These are phyloP conservation scores for Naumovozyma baii DNA, from an alignment of 805 yeast species.

Conservation along the genomic window DNA sequence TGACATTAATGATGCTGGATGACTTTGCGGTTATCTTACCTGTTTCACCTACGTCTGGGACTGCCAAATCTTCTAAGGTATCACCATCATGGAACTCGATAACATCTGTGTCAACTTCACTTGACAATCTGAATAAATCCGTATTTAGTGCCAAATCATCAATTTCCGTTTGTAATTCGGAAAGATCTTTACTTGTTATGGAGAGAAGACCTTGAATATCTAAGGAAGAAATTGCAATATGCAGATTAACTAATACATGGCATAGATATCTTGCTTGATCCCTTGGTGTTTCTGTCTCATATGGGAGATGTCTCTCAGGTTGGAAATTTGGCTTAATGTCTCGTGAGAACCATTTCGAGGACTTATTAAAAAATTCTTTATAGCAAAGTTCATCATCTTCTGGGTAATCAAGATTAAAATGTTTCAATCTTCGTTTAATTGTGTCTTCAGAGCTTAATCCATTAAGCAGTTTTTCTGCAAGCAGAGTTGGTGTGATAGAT, in stretches of 20 bases:
- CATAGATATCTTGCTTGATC: slow-evolving; percentile 68
- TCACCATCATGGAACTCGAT: slow-evolving; percentile 15
- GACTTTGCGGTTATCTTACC: slow-evolving; percentile 56
- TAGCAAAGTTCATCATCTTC: slow-evolving; percentile 30
- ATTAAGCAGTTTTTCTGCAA: slow-evolving; percentile 11
- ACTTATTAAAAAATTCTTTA: slow-evolving; percentile 24
- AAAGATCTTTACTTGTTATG: slow-evolving; percentile 59
- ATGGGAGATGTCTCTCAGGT: slow-evolving; percentile 49
- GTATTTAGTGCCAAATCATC: slow-evolving; percentile 46
- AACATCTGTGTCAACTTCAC: slow-evolving; percentile 31
- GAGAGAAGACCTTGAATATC: slow-evolving; percentile 65
- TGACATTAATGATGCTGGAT: slow-evolving; percentile 63
- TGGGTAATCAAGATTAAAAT: slow-evolving; percentile 47
- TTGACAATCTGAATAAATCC: slow-evolving; percentile 33
- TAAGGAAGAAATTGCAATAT: slow-evolving; percentile 63
- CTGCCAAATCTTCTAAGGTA: slow-evolving; percentile 26
- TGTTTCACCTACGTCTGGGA: slow-evolving; percentile 33
- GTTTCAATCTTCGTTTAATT: slow-evolving; percentile 26
- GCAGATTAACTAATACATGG: slow-evolving; percentile 71
- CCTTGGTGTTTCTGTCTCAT: slow-evolving; percentile 53
- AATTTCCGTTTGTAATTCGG: slow-evolving; percentile 33
- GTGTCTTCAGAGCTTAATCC: slow-evolving; percentile 19
- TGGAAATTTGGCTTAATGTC: slow-evolving; percentile 27
- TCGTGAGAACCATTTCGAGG: slow-evolving; percentile 35
- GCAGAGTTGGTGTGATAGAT: slow-evolving; percentile 20